These are phyloP conservation scores for Tubosaeta sp. DNA, from an alignment of 768 basidiomycete species.

Conservation along the genomic window DNA sequence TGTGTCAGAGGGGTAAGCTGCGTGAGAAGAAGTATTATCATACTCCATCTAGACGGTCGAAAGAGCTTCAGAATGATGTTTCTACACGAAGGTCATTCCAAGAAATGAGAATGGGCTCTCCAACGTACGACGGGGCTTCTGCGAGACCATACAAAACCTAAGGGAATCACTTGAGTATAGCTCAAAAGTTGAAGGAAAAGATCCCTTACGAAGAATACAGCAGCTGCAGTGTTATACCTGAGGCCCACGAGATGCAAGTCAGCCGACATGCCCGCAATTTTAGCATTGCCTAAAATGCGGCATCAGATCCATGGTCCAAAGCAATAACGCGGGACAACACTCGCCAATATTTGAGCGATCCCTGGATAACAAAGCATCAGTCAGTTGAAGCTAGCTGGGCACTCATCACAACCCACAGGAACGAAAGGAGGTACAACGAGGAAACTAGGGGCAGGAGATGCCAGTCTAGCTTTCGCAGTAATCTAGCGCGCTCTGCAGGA, in stretches of 20 bases:
- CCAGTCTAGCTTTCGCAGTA: slow-evolving; percentile 41
- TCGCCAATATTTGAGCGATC: slow-evolving; percentile 45
- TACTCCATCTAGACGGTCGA: slow-evolving; percentile 36
- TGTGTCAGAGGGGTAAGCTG: slow-evolving; percentile 5
- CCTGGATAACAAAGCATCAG: slow-evolving; percentile 13
- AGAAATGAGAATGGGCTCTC: neutral
- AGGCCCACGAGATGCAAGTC: slow-evolving; percentile 35
- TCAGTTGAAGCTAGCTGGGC: neutral
- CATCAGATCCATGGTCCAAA: neutral
- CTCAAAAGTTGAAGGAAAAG: neutral
- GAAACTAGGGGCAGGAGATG: slow-evolving; percentile 44
- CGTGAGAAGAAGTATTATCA: neutral
- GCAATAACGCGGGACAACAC: slow-evolving; percentile 5
- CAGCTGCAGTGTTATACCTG: slow-evolving; percentile 35
- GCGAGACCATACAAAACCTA: slow-evolving; percentile 36
- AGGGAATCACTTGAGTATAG: neutral
- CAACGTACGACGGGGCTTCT: slow-evolving; percentile 36
- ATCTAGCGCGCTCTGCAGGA: slow-evolving; percentile 21
- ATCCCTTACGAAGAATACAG: slow-evolving; percentile 34
- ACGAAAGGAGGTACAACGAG: slow-evolving; percentile 42
- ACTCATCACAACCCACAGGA: slow-evolving; percentile 34
- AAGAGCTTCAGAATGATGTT: slow-evolving; percentile 36
- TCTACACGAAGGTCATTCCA: slow-evolving; percentile 17
- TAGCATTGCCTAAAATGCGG: slow-evolving; percentile 34
- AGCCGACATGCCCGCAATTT: slow-evolving; percentile 41